These are phyloP conservation scores for Phytophthora brassicae DNA, from an alignment of 352 stramenopile species.

Conservation along the genomic window DNA sequence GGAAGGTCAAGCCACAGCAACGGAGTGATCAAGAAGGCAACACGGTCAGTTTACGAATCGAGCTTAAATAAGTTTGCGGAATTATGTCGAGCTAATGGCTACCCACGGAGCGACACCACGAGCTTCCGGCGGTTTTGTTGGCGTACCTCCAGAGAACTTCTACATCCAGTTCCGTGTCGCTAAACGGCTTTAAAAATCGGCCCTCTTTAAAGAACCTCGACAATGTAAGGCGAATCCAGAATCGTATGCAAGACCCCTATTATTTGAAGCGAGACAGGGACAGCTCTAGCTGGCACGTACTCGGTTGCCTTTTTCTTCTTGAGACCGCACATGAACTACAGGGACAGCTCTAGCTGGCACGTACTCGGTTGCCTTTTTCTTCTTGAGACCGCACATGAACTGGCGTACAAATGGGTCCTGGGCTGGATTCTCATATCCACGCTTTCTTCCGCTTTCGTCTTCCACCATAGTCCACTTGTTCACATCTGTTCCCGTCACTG, in stretches of 20 bases:
- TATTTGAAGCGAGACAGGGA: background rate
- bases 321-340: no score
- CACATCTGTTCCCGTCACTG: no score
- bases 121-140: conserved; percentile 5
- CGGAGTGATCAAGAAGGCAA: conserved; percentile 6
- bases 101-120: conserved; percentile 5
- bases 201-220: background rate
- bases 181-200: no score
- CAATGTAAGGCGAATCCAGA: background rate
- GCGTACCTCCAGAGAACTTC: conserved; percentile 10
- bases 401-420: conserved; percentile 1
- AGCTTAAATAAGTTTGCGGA: conserved; percentile 10
- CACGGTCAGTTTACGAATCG: conserved; percentile 10
- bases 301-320: conserved; percentile 2
- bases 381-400: conserved; percentile 9
- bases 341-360: background rate
- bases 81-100: background rate
- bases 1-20: conserved; percentile 1
- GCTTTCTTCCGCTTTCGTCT: background rate
- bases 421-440: conserved; percentile 3
- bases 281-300: background rate
- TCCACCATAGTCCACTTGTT: no score
- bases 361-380: background rate
- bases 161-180: conserved; percentile 4
- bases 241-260: background rate